phyloP scores from a whole-genome alignment of 2,329 filamentous ascomycete genomes.

The Colletotrichum camelliae region DNA sequence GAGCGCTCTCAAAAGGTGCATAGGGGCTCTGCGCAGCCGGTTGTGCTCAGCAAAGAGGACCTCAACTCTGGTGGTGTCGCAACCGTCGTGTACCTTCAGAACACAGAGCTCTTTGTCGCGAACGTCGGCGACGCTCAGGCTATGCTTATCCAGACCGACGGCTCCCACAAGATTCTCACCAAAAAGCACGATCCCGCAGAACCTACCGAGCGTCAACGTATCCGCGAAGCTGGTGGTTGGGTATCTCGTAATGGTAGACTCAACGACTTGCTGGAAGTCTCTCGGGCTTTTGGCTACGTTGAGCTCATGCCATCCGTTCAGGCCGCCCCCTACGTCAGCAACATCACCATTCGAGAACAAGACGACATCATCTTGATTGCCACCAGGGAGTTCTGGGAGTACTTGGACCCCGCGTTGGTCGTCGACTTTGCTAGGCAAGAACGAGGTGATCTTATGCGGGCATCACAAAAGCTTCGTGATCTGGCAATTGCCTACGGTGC shows the following conservation, averaged over 20 bases:
- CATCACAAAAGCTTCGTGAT: conserved; percentile 92
- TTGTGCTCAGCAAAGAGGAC: conserved; percentile 87
- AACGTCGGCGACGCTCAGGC: conserved; percentile 96
- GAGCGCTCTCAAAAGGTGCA: conserved; percentile 71
- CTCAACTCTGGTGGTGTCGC: conserved; percentile 89
- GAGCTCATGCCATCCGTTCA: conserved; percentile 92
- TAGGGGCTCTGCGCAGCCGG: conserved; percentile 73
- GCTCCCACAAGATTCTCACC: conserved; percentile 82
- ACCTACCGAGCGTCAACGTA: conserved; percentile 80
- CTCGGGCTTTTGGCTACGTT: conserved; percentile 92
- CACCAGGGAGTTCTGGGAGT: conserved; percentile 94
- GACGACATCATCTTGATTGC: conserved; percentile 95
- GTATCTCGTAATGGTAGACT: conserved; percentile 93
- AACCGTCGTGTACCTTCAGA: conserved; percentile 87
- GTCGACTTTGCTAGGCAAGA: conserved; percentile 91
- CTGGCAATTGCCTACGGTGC: conserved; percentile 95
- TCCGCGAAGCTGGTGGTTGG: conserved; percentile 93
- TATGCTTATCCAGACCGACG: conserved; percentile 91
- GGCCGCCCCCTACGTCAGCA: conserved; percentile 83
- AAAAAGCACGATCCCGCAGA: conserved; percentile 94
- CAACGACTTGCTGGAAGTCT: conserved; percentile 90
- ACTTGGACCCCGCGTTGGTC: conserved; percentile 85
- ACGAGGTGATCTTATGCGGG: conserved; percentile 89
- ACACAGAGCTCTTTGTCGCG: conserved; percentile 89
- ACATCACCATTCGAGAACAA: conserved; percentile 80